Percentiles rank a stretch among this genome's conserved stretches.
Conservation (phyloP, 2,329 filamentous ascomycete genomes). For the Calonectria fujianensis region DNA sequence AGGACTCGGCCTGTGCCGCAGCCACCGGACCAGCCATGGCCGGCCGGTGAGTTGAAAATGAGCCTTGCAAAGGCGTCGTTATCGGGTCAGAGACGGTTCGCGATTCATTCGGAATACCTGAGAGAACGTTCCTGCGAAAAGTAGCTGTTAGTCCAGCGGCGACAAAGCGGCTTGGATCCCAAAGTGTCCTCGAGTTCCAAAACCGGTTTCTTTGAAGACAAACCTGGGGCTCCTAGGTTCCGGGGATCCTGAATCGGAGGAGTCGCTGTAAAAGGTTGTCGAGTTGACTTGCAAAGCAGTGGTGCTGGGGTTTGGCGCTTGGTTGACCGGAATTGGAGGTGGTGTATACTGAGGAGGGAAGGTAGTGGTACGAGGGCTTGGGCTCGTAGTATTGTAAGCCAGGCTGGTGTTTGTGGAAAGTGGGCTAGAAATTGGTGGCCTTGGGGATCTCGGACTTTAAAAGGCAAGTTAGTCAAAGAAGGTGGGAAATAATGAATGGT, state of each 20-base stretch:
- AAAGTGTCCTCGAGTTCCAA: slow-evolving; percentile 4
- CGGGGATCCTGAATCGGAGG: slow-evolving; percentile 60
- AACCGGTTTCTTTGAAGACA: slow-evolving; percentile 45
- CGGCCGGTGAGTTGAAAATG: slow-evolving; percentile 61
- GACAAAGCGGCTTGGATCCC: slow-evolving; percentile 1
- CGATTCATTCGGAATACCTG: slow-evolving; percentile 68
- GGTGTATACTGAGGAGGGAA: slow-evolving; percentile 55
- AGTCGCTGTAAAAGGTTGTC: slow-evolving; percentile 62
- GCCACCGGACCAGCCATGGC: slow-evolving; percentile 70
- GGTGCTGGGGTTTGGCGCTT: slow-evolving; percentile 42
- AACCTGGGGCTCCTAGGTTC: slow-evolving; percentile 59
- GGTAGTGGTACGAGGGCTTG: slow-evolving; percentile 59
- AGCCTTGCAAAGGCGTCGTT: slow-evolving; percentile 65
- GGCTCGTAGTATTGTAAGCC: slow-evolving; percentile 65
- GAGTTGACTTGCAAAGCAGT: slow-evolving; percentile 44
- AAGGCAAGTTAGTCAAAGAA: slow-evolving; percentile 47
- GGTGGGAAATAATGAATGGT: slow-evolving; percentile 43
- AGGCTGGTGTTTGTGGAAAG: slow-evolving; percentile 66
- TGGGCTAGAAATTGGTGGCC: slow-evolving; percentile 70
- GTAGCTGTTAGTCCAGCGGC: slow-evolving; percentile 37
- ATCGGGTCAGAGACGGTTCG: slow-evolving; percentile 67
- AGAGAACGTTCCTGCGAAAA: slow-evolving; percentile 52
- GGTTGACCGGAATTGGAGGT: slow-evolving; percentile 46
- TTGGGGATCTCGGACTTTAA: slow-evolving; percentile 65
- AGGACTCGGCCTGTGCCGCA: slow-evolving; percentile 63